These are phyloP conservation scores for Seminavis robusta DNA, from an alignment of 108 stramenopile genomes.

Conservation along the genomic window DNA sequence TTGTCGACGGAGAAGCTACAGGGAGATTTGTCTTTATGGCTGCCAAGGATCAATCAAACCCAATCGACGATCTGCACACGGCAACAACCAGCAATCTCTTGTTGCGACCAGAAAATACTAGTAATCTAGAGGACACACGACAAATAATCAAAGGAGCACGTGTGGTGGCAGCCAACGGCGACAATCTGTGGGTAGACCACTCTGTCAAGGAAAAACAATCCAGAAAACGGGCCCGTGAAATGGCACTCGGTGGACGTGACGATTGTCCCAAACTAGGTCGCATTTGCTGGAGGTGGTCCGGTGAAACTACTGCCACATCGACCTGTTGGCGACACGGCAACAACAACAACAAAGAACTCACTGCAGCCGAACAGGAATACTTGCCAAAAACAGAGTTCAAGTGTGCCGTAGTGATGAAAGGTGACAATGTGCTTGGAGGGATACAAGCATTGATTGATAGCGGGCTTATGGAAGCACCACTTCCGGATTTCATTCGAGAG, in stretches of 20 bases:
- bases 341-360: background rate
- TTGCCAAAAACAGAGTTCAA: constrained; percentile 1
- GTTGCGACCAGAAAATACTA: constrained; percentile 2
- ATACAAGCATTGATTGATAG: constrained; percentile 6
- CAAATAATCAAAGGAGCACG: background rate
- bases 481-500: no score
- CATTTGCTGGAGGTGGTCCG: constrained; percentile 18
- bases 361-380: no score
- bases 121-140: background rate
- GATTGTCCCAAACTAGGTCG: constrained; percentile 12
- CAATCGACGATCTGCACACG: constrained; percentile 4
- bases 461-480: constrained; percentile 9
- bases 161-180: background rate
- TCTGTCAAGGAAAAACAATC: background rate
- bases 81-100: constrained; percentile 11
- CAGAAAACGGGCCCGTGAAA: constrained; percentile 1
- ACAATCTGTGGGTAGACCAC: constrained; percentile 14
- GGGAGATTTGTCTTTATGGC: constrained; percentile 16
- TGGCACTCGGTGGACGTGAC: constrained; percentile 7
- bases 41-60: background rate
- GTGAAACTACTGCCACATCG: constrained; percentile 11
- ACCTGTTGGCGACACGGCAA: constrained; percentile 5
- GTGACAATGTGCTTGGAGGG: constrained; percentile 22
- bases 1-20: constrained; percentile 2
- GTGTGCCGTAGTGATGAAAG: constrained; percentile 10